Conservation (phyloP, 768 basidiomycete species). For the Zangia roseola region DNA sequence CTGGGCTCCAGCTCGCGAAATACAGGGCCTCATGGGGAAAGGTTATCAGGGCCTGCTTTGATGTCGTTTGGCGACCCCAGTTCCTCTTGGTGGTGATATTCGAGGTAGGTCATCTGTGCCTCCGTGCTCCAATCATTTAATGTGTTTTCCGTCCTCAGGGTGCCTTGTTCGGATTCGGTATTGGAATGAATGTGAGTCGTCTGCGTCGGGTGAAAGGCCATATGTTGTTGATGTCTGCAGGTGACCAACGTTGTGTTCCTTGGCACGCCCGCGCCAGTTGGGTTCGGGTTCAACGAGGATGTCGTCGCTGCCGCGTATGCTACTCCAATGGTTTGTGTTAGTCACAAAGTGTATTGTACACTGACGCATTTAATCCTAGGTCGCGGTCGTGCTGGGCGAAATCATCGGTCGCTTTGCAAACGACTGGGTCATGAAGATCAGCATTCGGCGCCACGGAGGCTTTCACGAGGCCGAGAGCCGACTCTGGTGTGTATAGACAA, state of each 20-base stretch:
- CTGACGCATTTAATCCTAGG: slow-evolving; percentile 22
- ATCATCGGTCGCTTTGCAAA: slow-evolving; percentile 50
- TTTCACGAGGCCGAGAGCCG: slow-evolving; percentile 54
- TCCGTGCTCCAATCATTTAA: not conserved
- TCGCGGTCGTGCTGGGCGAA: slow-evolving; percentile 53
- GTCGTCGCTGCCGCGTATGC: slow-evolving; percentile 43
- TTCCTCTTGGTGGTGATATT: slow-evolving; percentile 39
- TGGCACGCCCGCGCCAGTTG: slow-evolving; percentile 43
- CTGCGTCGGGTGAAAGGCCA: not conserved
- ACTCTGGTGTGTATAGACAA: slow-evolving; percentile 32
- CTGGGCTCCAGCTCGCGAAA: slow-evolving; percentile 44
- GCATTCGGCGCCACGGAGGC: slow-evolving; percentile 45
- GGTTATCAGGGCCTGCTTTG: slow-evolving; percentile 32
- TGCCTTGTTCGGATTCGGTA: slow-evolving; percentile 47
- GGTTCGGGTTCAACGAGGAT: slow-evolving; percentile 45
- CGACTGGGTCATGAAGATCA: slow-evolving; percentile 45
- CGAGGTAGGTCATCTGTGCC: slow-evolving; percentile 27
- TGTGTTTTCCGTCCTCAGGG: slow-evolving; percentile 24
- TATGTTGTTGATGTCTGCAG: slow-evolving; percentile 22
- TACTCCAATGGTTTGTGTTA: slow-evolving; percentile 41
- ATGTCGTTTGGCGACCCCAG: slow-evolving; percentile 51
- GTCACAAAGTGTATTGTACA: not conserved
- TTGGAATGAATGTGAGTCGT: slow-evolving; percentile 42
- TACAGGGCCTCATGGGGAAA: slow-evolving; percentile 43
- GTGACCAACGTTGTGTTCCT: slow-evolving; percentile 58